phyloP scores from a whole-genome alignment of 352 stramenopile genomes.

The Detonula confervacea region DNA sequence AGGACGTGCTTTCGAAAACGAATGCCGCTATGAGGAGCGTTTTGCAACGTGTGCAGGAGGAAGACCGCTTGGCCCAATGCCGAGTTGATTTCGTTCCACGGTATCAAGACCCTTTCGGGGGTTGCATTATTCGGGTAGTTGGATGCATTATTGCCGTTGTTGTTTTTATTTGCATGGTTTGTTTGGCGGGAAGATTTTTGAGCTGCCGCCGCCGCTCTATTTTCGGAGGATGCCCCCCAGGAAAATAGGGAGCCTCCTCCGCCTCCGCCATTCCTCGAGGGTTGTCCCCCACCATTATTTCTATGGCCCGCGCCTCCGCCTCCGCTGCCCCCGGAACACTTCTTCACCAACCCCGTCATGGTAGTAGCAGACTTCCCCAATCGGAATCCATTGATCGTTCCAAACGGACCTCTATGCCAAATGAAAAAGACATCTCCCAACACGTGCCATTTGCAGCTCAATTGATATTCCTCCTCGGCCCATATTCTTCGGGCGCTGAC shows the following conservation, averaged over 20 bases:
- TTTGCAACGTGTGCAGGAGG: slow-evolving; percentile 67
- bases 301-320: neutral
- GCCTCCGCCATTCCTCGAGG: too few relatives aligned
- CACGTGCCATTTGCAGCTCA: slow-evolving; percentile 65
- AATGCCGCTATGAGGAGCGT: slow-evolving; percentile 51
- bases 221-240: slow-evolving; percentile 21
- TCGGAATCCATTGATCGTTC: slow-evolving; percentile 79
- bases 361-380: slow-evolving; percentile 62
- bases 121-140: slow-evolving; percentile 10
- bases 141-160: too few relatives aligned
- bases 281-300: too few relatives aligned
- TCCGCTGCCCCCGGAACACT: slow-evolving; percentile 4
- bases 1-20: slow-evolving; percentile 48
- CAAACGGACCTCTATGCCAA: slow-evolving; percentile 77
- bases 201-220: neutral
- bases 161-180: neutral
- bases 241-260: slow-evolving; percentile 30
- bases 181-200: neutral
- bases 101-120: slow-evolving; percentile 54
- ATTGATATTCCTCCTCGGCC: slow-evolving; percentile 35
- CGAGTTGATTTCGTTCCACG: slow-evolving; percentile 82
- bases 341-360: slow-evolving; percentile 34
- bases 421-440: slow-evolving; percentile 81
- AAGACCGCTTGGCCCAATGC: slow-evolving; percentile 77
- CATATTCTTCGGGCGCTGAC: slow-evolving; percentile 16